Evolutionary conservation across 2,329 filamentous ascomycete species (phyloP), one percentile per base, ranked within the genome.

Genomic region (Lecanicillium sp.): DNA sequence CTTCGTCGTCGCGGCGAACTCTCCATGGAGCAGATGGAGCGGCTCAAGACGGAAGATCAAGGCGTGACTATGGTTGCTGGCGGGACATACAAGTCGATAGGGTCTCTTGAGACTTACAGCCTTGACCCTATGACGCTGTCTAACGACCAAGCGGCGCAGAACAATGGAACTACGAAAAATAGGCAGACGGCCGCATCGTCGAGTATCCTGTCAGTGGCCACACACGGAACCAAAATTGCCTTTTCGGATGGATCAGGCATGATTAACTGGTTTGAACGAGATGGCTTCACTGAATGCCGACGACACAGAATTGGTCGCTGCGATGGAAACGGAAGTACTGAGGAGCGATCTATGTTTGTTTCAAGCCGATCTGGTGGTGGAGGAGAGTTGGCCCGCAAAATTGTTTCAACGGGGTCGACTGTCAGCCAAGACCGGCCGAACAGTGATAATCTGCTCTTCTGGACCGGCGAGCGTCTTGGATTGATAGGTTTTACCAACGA

Each of bases 41-140:
- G 65, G 14, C 69, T 69, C n/a, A 81, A 81, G 48, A 60, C 52
- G n/a, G 56, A 58, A 1, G 51, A 61, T 0, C 72, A 59, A 11
- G 73, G 80, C 1, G 70, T 81, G 33, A 88, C 83, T 0, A 61
- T 96, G 18, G 74, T 95, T 37, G 86, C 87, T 3, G 86, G 84
- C 29, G 90, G 89, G 5, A 86, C 90, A 55, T 96, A 96, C 64
- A 94, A 92, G 50, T 87, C 84, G 22, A 89, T 92, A 58, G 90
- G 90, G 1, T 89, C 84, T 0, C 67, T 97, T 2, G 90, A 97
- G 54, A 65, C 95, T n/a, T 95, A 94, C 57, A 79, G 79, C 12
- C 62, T 87, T 17, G 61, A 47, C 30, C 55, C 47, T 31, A 53
- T 39, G 43, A 51, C 46, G 17, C 48, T 50, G n/a, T 45, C 51